These are phyloP conservation scores for Boletus sp. DNA, from an alignment of 768 basidiomycete genomes.

Conservation along the genomic window DNA sequence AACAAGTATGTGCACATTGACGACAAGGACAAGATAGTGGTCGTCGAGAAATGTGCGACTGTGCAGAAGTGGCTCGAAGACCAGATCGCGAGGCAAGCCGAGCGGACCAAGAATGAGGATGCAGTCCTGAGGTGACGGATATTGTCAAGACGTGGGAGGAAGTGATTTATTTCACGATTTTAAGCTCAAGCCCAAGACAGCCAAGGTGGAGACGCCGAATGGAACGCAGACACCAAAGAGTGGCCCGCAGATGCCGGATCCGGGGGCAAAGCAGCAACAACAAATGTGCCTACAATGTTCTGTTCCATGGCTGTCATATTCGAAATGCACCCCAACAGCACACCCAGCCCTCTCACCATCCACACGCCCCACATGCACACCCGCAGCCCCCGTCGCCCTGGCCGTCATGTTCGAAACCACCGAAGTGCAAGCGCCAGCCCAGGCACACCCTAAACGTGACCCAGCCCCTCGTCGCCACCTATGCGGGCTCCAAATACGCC, in stretches of 20 bases:
- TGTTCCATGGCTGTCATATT: too few species aligned
- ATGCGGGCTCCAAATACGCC: too few species aligned
- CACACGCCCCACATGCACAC: too few species aligned
- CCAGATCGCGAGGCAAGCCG: slow-evolving; percentile 80
- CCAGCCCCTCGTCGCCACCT: too few species aligned
- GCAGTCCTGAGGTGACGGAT: slow-evolving; percentile 80
- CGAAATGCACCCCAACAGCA: too few species aligned
- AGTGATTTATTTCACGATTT: slow-evolving; percentile 82
- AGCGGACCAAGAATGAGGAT: slow-evolving; percentile 86
- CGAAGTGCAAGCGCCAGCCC: too few species aligned
- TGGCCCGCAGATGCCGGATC: slow-evolving; percentile 56
- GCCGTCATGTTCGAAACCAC: too few species aligned
- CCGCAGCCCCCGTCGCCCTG: too few species aligned
- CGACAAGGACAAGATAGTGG: slow-evolving; percentile 79
- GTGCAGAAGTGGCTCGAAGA: slow-evolving; percentile 96
- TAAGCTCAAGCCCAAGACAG: slow-evolving; percentile 90
- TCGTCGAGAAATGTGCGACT: slow-evolving; percentile 88
- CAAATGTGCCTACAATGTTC: too few species aligned
- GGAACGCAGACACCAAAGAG: slow-evolving; percentile 75
- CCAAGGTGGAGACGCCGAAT: slow-evolving; percentile 47
- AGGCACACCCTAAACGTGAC: too few species aligned
- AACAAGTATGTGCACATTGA: slow-evolving; percentile 88
- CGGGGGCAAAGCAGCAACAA: slow-evolving; percentile 35
- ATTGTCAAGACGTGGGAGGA: slow-evolving; percentile 92
- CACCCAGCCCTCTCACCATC: too few species aligned